Evolutionary conservation across 2,329 filamentous ascomycete species (phyloP), one percentile per base, ranked within the genome.

Genomic region (Trematosphaeria pertusa): DNA sequence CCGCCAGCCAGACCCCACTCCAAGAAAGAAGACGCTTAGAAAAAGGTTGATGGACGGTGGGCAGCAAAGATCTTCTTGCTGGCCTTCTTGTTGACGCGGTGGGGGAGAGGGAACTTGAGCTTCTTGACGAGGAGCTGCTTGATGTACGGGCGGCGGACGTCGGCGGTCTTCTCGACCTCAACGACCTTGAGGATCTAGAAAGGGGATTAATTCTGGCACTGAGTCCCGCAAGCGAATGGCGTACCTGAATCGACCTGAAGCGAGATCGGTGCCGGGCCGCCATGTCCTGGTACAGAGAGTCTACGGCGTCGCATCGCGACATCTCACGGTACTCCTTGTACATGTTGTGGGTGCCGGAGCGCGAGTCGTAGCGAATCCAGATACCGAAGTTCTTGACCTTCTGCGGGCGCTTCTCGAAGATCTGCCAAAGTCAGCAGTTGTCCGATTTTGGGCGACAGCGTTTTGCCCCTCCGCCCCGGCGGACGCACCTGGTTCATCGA

Each of bases 261-360:
- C 94, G 90, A 74, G 94, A 88, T 76, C 90, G 91, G 87, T 99
- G 94, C 78, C 94, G 91, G 78, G 95, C 93, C 69, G 94, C 91
- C 94, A 99, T 97, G 84, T 99, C 94, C 81, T 94, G 89, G 88
- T 99, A 99, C 76, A 99, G 87, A 67, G 93, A 81, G 81, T 97
- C 89, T 73, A 97, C 93, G 65, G 94, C 94, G 67, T 94, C 93
- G 73, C 88, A 89, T 80, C 94, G 86, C 76, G 89, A 93, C 86
- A 97, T 89, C 86, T 97, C 94, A 77, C 94, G 90, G 89, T 97
- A 97, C 88, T 99, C 94, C 88, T 97, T 97, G 91, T 99, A 99
- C 94, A 99, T 99, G 89, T 99, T 99, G 91, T 99, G 94, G 73
- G 94, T 99, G 72, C 94, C 94, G 72, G 94, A 97, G 80, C 94